These are phyloP conservation scores for Rhodotorula diobovata DNA, from an alignment of 768 basidiomycete genomes.

Conservation along the genomic window DNA sequence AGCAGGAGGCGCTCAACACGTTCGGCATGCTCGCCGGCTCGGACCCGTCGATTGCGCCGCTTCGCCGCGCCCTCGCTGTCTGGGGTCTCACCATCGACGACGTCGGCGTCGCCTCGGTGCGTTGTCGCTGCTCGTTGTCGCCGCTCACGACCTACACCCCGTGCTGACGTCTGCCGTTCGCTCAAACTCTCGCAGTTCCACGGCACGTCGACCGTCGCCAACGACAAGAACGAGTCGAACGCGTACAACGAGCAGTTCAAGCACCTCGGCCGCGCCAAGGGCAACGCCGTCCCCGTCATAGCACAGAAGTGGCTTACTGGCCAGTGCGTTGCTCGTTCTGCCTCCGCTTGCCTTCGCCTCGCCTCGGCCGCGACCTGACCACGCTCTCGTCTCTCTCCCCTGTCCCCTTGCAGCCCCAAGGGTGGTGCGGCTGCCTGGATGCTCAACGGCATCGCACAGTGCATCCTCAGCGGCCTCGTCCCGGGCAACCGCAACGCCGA, in stretches of 20 bases:
- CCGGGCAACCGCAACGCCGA: conserved; percentile 83
- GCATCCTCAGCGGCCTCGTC: conserved; percentile 74
- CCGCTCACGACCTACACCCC: too few species aligned
- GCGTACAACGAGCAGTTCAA: conserved; percentile 95
- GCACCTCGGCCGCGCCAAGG: conserved; percentile 79
- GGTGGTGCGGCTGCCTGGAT: conserved; percentile 76
- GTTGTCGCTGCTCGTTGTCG: neutral
- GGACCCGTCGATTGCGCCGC: conserved; percentile 71
- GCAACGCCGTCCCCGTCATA: conserved; percentile 95
- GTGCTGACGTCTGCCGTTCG: conserved; percentile 14
- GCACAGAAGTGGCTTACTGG: conserved; percentile 97
- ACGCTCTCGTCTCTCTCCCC: neutral
- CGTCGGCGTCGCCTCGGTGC: conserved; percentile 55
- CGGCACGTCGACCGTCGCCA: conserved; percentile 54
- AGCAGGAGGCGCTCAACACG: conserved; percentile 83
- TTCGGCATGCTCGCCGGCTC: conserved; percentile 91
- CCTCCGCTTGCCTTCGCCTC: too few species aligned
- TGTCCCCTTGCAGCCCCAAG: conserved; percentile 57
- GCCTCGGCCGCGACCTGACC: neutral
- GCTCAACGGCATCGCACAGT: conserved; percentile 83
- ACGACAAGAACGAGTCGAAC: conserved; percentile 95
- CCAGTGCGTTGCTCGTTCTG: neutral
- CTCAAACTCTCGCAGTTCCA: conserved; percentile 45
- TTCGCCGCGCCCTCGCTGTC: conserved; percentile 91
- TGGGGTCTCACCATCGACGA: conserved; percentile 94